These are phyloP conservation scores for Ensete glaucum DNA, from an alignment of 176 grass and related monocot species.

Conservation along the genomic window DNA sequence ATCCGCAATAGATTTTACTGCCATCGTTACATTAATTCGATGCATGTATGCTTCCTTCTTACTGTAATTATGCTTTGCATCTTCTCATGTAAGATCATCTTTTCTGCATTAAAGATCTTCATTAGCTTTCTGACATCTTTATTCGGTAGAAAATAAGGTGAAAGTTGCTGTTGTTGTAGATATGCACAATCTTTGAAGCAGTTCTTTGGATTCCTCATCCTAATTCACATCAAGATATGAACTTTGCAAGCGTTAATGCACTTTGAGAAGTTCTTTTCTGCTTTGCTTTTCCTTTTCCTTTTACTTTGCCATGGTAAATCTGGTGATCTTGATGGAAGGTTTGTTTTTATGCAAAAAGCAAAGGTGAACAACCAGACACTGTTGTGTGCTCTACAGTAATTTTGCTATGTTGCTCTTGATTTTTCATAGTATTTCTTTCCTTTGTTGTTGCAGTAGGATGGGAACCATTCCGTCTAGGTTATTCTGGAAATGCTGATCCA, in stretches of 20 bases:
- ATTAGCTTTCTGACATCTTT: neutral
- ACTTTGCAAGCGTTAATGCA: neutral
- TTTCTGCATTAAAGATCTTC: neutral
- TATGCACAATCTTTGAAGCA: neutral
- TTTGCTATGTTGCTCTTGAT: too few relatives aligned
- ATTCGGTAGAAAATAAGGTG: neutral
- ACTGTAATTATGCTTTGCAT: neutral
- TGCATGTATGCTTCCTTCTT: neutral
- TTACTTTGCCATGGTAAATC: neutral
- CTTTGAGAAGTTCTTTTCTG: neutral
- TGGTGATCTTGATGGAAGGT: neutral
- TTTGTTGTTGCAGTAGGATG: constrained; percentile 44
- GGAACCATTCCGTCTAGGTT: constrained; percentile 53
- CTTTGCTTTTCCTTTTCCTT: neutral
- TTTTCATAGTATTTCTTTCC: constrained; percentile 4
- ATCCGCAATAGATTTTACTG: constrained; percentile 10
- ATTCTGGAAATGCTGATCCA: constrained; percentile 47
- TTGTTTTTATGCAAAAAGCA: neutral
- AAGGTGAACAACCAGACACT: neutral
- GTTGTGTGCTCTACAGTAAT: too few relatives aligned
- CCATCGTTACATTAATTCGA: neutral
- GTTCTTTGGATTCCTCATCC: neutral
- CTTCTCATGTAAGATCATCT: neutral
- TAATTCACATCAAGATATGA: neutral
- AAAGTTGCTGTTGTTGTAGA: neutral